Evolutionary conservation across 2,329 filamentous ascomycete genomes (phyloP), one percentile per base, ranked within the genome.

Genomic region (Curvularia hawaiiensis): DNA sequence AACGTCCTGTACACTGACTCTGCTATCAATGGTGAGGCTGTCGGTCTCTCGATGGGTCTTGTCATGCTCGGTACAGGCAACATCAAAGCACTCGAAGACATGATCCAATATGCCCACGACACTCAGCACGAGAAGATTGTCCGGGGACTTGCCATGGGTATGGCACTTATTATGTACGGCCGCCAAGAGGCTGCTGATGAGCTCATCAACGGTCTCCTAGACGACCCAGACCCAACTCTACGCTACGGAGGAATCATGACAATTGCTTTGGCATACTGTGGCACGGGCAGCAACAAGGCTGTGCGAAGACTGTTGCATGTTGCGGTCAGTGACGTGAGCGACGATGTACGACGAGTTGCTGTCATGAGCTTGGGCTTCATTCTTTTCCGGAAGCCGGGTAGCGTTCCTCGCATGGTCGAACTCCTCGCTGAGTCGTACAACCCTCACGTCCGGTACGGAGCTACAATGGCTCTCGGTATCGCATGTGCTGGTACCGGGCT

Each of bases 81-180:
- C 75, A 89, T 92, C 73, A 92, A 91, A 75, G 93, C 92, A 9
- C 80, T 99, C 8, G 92, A 97, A 73, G 92, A 96, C 68, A 97
- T 99, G 94, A 95, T 97, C 57, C 90, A 92, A 46, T 99, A 99
- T 73, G 92, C 95, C 4, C 95, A 97, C 72, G 95, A 99, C 67
- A 99, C 95, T 1, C 94, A 96, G 61, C 95, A 99, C 79, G 95
- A 99, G 82, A 99, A 99, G 85, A 98, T 96, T 72, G 92, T 99
- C 24, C 92, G 95, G 49, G 95, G 95, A 74, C 86, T 97, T 58
- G 94, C 95, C 31, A 86, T 99, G 65, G 95, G 95, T 58, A 98
- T 99, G 92, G 92, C 95, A 11, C 83, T 99, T 58, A 97, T 99
- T 80, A 98, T 98, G 94, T 99, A 95, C 69, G 92, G 90, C 47